These are phyloP conservation scores for Cyclotella baltica DNA, from an alignment of 108 stramenopile species.

Conservation along the genomic window DNA sequence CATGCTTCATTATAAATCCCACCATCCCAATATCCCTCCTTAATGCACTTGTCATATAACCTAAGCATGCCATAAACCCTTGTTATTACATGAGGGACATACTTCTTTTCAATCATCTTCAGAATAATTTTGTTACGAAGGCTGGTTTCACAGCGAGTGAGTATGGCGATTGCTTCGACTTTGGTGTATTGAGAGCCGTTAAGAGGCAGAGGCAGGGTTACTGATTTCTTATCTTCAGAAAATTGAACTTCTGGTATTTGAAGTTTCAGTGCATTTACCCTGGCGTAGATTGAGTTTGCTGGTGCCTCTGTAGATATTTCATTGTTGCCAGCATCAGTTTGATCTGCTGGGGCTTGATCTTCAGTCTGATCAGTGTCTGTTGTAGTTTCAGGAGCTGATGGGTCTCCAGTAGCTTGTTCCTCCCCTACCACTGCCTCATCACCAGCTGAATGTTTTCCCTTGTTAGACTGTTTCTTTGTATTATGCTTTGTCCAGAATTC, in stretches of 20 bases:
- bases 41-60: not conserved
- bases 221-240: not conserved
- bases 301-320: not conserved
- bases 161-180: not conserved
- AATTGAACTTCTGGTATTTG: not conserved
- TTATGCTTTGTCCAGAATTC: constrained; percentile 7
- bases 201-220: not conserved
- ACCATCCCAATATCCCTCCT: not conserved
- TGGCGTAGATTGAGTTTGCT: not conserved
- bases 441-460: not conserved
- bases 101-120: not conserved
- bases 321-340: not conserved
- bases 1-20: constrained; percentile 8
- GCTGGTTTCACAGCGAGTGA: not conserved
- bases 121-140: not conserved
- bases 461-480: not conserved
- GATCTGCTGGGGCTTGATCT: not conserved
- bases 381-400: too few species aligned
- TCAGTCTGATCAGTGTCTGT: not conserved
- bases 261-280: constrained; percentile 1
- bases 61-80: not conserved
- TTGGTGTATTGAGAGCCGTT: not conserved
- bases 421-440: not conserved
- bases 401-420: too few species aligned
- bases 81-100: not conserved